Evolutionary conservation across 768 basidiomycete species (phyloP).

Genomic region (Megacollybia marginata): DNA sequence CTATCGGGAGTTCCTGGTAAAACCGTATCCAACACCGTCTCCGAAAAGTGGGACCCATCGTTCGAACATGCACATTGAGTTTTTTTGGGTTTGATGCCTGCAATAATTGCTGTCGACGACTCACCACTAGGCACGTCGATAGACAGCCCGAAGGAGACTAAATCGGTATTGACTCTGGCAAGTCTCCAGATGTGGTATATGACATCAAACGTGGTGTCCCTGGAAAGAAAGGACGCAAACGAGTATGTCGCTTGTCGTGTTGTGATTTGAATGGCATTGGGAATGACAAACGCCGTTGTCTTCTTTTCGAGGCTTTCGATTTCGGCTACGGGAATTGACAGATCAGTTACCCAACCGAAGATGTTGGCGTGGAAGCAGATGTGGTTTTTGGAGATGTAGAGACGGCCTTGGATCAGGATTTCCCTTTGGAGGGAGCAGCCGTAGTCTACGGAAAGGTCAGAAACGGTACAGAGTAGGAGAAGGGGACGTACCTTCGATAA

Average conservation of each 20-base stretch:
- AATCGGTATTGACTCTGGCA: slow-evolving; percentile 54
- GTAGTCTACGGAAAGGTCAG: slow-evolving; percentile 57
- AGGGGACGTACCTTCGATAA: slow-evolving; percentile 79
- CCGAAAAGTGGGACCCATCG: slow-evolving; percentile 61
- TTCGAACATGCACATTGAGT: slow-evolving; percentile 72
- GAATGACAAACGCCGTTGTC: slow-evolving; percentile 97
- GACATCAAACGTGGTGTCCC: slow-evolving; percentile 95
- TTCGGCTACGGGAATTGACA: slow-evolving; percentile 79
- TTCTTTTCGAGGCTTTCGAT: slow-evolving; percentile 86
- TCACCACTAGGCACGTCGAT: slow-evolving; percentile 23
- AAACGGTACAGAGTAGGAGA: slow-evolving; percentile 1
- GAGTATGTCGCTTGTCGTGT: slow-evolving; percentile 82
- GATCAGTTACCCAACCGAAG: slow-evolving; percentile 97
- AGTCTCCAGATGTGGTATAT: slow-evolving; percentile 95
- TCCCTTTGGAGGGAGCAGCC: slow-evolving; percentile 96
- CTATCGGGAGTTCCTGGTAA: slow-evolving; percentile 91
- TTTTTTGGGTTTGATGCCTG: slow-evolving; percentile 33
- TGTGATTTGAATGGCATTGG: slow-evolving; percentile 89
- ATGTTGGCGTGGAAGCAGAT: slow-evolving; percentile 99
- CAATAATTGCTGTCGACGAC: slow-evolving; percentile 13
- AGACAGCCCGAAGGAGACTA: slow-evolving; percentile 18
- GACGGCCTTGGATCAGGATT: slow-evolving; percentile 90
- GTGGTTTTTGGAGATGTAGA: slow-evolving; percentile 98
- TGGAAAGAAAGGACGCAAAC: slow-evolving; percentile 93
- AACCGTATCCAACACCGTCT: slow-evolving; percentile 68